These are phyloP conservation scores for Entomortierella beljakovae DNA, from an alignment of 192 early-diverging fungal species.

Conservation along the genomic window DNA sequence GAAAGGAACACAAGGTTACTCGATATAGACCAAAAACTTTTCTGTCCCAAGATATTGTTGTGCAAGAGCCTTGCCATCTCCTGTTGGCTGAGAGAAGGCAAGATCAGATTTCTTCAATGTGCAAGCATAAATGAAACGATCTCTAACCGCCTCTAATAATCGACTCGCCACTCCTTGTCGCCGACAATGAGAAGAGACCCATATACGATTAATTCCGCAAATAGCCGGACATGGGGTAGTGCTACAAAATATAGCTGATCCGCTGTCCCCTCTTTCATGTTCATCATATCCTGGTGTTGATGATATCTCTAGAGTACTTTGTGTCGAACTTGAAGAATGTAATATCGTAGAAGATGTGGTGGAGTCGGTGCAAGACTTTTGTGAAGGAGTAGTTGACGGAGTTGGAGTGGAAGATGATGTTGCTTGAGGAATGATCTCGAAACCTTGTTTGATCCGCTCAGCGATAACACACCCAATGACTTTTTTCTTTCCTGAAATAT, in stretches of 20 bases:
- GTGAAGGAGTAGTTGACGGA: neutral
- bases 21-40: slow-evolving; percentile 58
- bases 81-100: slow-evolving; percentile 63
- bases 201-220: slow-evolving; percentile 62
- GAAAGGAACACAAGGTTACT: slow-evolving; percentile 27
- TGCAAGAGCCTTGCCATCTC: slow-evolving; percentile 58
- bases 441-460: slow-evolving; percentile 55
- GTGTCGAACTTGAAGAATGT: no score
- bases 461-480: slow-evolving; percentile 57
- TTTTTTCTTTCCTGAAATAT: slow-evolving; percentile 56
- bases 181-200: slow-evolving; percentile 53
- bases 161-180: slow-evolving; percentile 53
- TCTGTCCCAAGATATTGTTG: slow-evolving; percentile 45
- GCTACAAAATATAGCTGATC: slow-evolving; percentile 54
- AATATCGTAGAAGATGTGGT: neutral
- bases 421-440: slow-evolving; percentile 23
- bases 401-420: slow-evolving; percentile 5
- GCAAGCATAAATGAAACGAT: slow-evolving; percentile 57
- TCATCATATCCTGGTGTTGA: neutral
- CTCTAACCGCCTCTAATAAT: slow-evolving; percentile 54
- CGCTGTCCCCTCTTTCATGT: slow-evolving; percentile 1
- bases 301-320: neutral
- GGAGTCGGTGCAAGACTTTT: no score
- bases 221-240: slow-evolving; percentile 45
- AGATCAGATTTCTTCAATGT: slow-evolving; percentile 36